Evolutionary conservation across 768 basidiomycete genomes (phyloP), one percentile per base, ranked within the genome.

Genomic region (Mycena vulgaris): DNA sequence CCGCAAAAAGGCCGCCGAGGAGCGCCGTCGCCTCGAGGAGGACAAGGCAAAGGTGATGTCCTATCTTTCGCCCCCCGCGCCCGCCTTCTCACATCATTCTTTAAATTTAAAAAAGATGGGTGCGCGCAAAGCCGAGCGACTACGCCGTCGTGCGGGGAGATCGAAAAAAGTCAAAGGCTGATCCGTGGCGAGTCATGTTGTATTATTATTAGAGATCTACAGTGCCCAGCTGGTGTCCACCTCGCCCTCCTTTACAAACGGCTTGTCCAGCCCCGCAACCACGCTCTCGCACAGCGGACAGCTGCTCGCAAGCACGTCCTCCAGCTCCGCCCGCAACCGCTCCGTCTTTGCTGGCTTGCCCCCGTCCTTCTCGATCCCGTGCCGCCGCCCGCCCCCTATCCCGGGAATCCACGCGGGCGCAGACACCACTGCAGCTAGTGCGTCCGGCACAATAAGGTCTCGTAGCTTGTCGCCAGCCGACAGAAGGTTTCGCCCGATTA

Each of bases 261-360:
- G 91, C 78, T 90, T 92, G 78, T 99, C 97, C 74, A 99, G 80
- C 7, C 93, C 92, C 6, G 86, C 90, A 51, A 98, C 88, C 21
- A 96, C 93, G 70, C 92, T 92, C 78, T 99, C 98, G 80, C 98
- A 99, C 66, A 98, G 81, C 33, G 97, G 96, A 83, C 98, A 99
- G 68, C 87, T 94, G 73, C 93, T 92, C 21, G 96, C 93, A 45
- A 99, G 83, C 69, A 98, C 79, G 61, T 95, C 94, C 74, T 99
- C 98, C 77, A 99, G 79, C 83, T 98, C 96, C 47, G 86, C 86
- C 74, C 94, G 85, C 78, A 98, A 75, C 78, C 88, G 91, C 80
- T 95, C 94, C 53, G 85, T 82, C 79, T 90, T 91, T 76, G 88
- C 94, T 53, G 84, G 82, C 78, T 89, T 91, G 77, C 87, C 89